Base-by-base conservation (phyloP, 2,329 filamentous ascomycete species). In the Lachnellula hyalina region DNA sequence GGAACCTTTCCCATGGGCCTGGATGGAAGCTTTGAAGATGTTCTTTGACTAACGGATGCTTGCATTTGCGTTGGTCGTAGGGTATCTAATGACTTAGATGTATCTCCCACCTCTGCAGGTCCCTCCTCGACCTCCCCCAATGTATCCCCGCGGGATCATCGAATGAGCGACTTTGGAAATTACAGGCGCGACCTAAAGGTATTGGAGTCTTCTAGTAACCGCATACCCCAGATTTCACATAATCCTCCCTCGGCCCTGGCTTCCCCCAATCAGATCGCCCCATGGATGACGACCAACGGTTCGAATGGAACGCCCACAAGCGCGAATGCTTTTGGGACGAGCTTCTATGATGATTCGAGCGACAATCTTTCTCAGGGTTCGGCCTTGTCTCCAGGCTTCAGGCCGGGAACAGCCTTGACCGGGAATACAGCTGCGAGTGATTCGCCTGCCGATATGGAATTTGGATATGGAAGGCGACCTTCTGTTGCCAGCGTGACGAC, bases 401-500 rank as follows among this genome's bases (percentile, higher is more conserved):
- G 85, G 40, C 79, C 83, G 2, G 76, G 78, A 38, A 68, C 67
- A n/a, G 63, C 63, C 15, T 51, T 67, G 28, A 68, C 67, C 8
- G 78, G 76, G 58, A 76, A 77, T 49, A 77, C 74, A 34, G 75
- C 75, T 15, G 74, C 73, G 50, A 74, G 78, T 63, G 86, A 89
- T 50, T 82, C 82, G 4, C 77, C 82, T 8, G 85, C 87, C 51
- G 72, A 75, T 42, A 73, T 80, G 45, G 85, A 80, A 65, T 83
- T 80, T 66, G 75, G 77, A 58, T 89, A 96, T 67, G 87, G 89
- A 63, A 79, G 94, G 59, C 82, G 93, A 49, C 93, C 93, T 2
- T 97, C 94, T 4, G 81, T 90, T 49, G 91, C 91, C 40, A 96
- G 92, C 71, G 85, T 92, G 60, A 91, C 87, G 14, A 96, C 87